A percentile compares a stretch with the other conserved stretches of the same genome.
phyloP scores from a whole-genome alignment of 1,284 basidiomycete genomes.

The Ustilago trichophora region DNA sequence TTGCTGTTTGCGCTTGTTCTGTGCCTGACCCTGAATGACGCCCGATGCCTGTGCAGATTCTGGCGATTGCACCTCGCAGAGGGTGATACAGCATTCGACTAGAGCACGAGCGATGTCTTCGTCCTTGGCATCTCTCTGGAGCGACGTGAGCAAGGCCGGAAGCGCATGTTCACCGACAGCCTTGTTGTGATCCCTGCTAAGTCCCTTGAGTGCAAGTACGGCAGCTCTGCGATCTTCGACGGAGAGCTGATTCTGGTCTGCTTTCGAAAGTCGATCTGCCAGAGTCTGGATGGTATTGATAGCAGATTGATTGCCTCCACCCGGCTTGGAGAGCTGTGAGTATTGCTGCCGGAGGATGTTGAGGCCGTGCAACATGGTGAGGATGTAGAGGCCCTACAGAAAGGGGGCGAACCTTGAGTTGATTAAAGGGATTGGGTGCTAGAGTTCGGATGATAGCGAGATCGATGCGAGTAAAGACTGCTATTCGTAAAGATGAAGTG shows the following conservation, averaged over 20 bases:
- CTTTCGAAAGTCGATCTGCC: constrained; percentile 77
- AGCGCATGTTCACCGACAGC: constrained; percentile 62
- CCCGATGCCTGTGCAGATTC: constrained; percentile 3
- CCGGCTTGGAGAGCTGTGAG: constrained; percentile 57
- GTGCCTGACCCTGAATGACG: constrained; percentile 14
- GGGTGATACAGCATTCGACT: constrained; percentile 54
- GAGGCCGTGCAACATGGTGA: constrained; percentile 63
- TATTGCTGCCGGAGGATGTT: constrained; percentile 64
- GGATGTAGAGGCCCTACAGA: not conserved
- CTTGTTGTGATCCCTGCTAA: constrained; percentile 86
- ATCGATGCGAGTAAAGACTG: no score
- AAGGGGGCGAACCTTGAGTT: not conserved
- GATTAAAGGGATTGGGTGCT: no score
- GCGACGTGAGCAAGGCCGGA: constrained; percentile 44
- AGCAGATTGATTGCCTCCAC: constrained; percentile 74
- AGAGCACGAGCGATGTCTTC: constrained; percentile 56
- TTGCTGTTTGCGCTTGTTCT: constrained; percentile 28
- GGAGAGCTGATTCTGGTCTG: constrained; percentile 24
- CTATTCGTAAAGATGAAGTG: no score
- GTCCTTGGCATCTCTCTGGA: constrained; percentile 51
- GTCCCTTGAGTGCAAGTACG: constrained; percentile 88
- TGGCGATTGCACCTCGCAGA: constrained; percentile 50
- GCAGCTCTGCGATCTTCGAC: constrained; percentile 85
- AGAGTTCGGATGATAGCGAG: no score
- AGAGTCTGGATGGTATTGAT: constrained; percentile 85